A percentile compares a stretch with the other conserved stretches of the same genome.
Evolutionary conservation across 306 rosid species (phyloP).

Genomic region (Prunus kanzakura): DNA sequence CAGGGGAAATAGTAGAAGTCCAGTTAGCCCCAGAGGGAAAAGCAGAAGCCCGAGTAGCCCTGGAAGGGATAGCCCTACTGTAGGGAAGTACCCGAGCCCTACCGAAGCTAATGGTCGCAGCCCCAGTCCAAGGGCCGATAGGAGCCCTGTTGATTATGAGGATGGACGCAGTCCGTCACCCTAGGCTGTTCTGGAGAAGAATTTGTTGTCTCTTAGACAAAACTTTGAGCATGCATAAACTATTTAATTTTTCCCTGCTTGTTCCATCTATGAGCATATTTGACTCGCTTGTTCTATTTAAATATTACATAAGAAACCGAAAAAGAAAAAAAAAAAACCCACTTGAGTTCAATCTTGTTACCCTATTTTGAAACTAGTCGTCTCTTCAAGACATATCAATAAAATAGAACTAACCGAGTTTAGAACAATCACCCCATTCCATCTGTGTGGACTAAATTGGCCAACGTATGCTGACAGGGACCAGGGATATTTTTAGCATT

Average conservation of each 20-base stretch:
- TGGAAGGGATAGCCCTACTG: conserved; percentile 32
- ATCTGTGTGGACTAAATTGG: too few relatives aligned
- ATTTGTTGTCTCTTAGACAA: not conserved
- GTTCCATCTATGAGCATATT: not conserved
- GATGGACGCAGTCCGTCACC: conserved; percentile 57
- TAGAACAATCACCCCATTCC: too few relatives aligned
- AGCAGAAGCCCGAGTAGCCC: conserved; percentile 46
- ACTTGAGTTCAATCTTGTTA: not conserved
- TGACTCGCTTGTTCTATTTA: not conserved
- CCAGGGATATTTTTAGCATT: too few relatives aligned
- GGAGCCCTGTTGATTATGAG: conserved; percentile 58
- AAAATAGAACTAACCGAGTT: too few relatives aligned
- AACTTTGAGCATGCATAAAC: not conserved
- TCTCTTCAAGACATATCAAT: too few relatives aligned
- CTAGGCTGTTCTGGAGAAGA: not conserved
- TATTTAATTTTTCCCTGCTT: not conserved
- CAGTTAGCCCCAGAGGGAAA: conserved; percentile 40
- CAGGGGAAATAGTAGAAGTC: conserved; percentile 50
- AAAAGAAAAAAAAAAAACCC: too few relatives aligned
- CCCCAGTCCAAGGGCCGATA: conserved; percentile 44
- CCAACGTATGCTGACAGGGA: too few relatives aligned
- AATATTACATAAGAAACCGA: not conserved
- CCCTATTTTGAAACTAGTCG: not conserved
- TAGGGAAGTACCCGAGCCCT: conserved; percentile 34
- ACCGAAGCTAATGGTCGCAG: conserved; percentile 39